A percentile compares a stretch with the other conserved stretches of the same genome.
phyloP scores from a whole-genome alignment of 345 rosid genomes.

The Corymbia maculata region DNA sequence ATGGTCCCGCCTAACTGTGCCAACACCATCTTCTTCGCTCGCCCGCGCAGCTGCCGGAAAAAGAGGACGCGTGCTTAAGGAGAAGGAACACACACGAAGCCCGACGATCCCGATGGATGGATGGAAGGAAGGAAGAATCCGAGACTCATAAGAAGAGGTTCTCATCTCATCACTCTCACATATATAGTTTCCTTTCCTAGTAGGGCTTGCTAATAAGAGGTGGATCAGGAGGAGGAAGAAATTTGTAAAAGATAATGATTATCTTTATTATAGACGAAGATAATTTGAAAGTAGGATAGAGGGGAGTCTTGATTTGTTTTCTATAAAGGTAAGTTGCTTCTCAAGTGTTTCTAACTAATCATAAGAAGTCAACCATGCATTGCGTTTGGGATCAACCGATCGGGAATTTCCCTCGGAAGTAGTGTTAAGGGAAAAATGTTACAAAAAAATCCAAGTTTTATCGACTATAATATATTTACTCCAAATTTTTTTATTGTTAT shows the following conservation, averaged over 20 bases:
- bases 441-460: too few species aligned
- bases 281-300: background rate
- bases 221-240: too few species aligned
- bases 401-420: too few species aligned
- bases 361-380: background rate
- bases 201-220: too few species aligned
- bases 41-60: background rate
- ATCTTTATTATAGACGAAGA: background rate
- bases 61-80: background rate
- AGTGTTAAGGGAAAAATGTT: too few species aligned
- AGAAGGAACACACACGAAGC: background rate
- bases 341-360: background rate
- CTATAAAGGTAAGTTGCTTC: background rate
- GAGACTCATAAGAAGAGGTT: background rate
- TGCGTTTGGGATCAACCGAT: too few species aligned
- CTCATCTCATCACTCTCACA: too few species aligned
- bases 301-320: background rate
- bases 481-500: too few species aligned
- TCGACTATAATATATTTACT: too few species aligned
- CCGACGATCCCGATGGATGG: background rate
- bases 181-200: too few species aligned
- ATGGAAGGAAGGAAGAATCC: background rate
- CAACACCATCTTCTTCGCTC: slow-evolving; percentile 61
- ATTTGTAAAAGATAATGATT: too few species aligned
- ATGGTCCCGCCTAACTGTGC: slow-evolving; percentile 85